phyloP scores from a whole-genome alignment of 768 basidiomycete species.

The Gymnopilus dilepis region DNA sequence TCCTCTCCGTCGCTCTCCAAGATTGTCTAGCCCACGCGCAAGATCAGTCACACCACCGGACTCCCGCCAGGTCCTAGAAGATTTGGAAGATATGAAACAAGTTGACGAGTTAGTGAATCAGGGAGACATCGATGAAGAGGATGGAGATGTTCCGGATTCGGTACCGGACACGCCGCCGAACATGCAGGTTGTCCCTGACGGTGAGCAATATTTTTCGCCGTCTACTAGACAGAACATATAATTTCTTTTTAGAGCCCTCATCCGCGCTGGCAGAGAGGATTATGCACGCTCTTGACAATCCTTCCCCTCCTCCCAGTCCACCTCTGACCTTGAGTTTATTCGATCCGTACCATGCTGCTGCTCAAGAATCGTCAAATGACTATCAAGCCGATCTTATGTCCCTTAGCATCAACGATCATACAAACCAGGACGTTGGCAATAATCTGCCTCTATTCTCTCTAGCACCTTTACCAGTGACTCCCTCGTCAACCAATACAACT shows the following conservation, averaged over 20 bases:
- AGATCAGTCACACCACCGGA: constrained; percentile 28
- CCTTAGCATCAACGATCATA: constrained; percentile 17
- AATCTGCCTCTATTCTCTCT: constrained; percentile 2
- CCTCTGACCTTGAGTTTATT: constrained; percentile 28
- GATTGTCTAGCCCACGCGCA: constrained; percentile 48
- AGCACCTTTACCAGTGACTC: not conserved
- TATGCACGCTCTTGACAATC: constrained; percentile 74
- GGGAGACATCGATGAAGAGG: constrained; percentile 37
- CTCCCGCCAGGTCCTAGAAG: constrained; percentile 24
- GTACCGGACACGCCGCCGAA: constrained; percentile 56
- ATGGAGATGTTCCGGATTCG: constrained; percentile 36
- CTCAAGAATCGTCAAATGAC: constrained; percentile 19
- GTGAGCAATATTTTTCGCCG: constrained; percentile 39
- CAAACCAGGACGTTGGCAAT: constrained; percentile 9
- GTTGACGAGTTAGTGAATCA: constrained; percentile 33
- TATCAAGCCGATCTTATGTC: constrained; percentile 31
- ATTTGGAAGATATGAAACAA: constrained; percentile 33
- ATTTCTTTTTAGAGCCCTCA: constrained; percentile 57
- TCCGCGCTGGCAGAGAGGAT: constrained; percentile 70
- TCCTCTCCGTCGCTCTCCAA: constrained; percentile 53
- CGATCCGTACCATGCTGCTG: constrained; percentile 31
- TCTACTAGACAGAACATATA: constrained; percentile 3
- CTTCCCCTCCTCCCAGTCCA: constrained; percentile 61
- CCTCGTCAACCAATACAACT: constrained; percentile 13
- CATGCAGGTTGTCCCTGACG: constrained; percentile 46